Conservation (phyloP, 345 rosid species). For the Gossypium bickii region DNA sequence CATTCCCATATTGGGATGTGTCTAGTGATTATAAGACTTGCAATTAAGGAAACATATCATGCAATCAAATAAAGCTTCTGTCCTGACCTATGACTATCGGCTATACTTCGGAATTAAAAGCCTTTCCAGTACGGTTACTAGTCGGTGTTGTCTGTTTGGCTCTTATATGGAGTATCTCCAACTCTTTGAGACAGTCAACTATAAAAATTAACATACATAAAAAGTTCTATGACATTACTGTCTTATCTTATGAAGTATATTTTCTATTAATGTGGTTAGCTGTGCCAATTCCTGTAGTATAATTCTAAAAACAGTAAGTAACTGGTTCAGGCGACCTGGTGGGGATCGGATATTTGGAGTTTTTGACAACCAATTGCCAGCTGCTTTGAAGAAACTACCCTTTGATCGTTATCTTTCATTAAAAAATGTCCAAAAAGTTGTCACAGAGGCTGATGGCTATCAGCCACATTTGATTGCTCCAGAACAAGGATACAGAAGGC, state of each 20-base stretch:
- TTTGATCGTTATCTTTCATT: conserved; percentile 89
- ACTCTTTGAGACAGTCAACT: neutral
- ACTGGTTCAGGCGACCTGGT: conserved; percentile 79
- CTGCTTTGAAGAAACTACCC: conserved; percentile 98
- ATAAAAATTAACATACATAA: neutral
- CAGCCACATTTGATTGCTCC: conserved; percentile 99
- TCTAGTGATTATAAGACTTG: neutral
- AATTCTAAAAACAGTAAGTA: conserved; percentile 11
- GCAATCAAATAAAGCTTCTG: neutral
- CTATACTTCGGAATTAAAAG: conserved; percentile 1
- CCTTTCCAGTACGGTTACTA: neutral
- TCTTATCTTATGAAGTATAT: neutral
- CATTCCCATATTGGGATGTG: neutral
- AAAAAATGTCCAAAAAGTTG: conserved; percentile 95
- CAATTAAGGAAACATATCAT: neutral
- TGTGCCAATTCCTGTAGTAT: neutral
- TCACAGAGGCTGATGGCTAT: conserved; percentile 99
- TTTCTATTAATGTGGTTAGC: neutral
- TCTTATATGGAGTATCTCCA: neutral
- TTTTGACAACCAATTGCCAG: conserved; percentile 95
- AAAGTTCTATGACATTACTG: neutral
- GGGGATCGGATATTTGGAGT: conserved; percentile 97
- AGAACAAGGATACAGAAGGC: conserved; percentile 98
- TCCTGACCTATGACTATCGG: neutral
- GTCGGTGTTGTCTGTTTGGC: neutral